Evolutionary conservation across 768 basidiomycete species (phyloP).

Genomic region (Tylopilus rubrobrunneus): DNA sequence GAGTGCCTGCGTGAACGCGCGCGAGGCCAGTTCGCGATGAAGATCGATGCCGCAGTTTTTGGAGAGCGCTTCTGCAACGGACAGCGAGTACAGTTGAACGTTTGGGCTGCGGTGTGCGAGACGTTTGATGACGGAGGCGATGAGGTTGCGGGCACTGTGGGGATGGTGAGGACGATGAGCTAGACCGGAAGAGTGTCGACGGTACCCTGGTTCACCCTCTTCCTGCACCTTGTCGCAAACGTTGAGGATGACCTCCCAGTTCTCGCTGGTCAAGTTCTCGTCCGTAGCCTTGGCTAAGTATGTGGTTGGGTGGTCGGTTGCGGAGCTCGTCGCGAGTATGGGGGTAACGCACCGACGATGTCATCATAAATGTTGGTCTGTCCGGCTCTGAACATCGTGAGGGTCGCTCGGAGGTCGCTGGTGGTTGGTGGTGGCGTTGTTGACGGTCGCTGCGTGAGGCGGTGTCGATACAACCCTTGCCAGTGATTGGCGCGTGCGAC

Average conservation of each 20-base stretch:
- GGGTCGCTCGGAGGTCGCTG: slow-evolving; percentile 7
- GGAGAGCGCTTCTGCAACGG: slow-evolving; percentile 81
- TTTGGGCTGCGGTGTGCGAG: slow-evolving; percentile 93
- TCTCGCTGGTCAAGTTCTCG: slow-evolving; percentile 90
- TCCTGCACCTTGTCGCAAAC: slow-evolving; percentile 96
- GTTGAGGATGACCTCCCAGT: slow-evolving; percentile 93
- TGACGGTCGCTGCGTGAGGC: slow-evolving; percentile 28
- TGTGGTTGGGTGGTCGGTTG: slow-evolving; percentile 1
- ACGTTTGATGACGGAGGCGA: slow-evolving; percentile 83
- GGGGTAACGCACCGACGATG: slow-evolving; percentile 68
- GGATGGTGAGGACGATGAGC: slow-evolving; percentile 15
- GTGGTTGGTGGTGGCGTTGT: slow-evolving; percentile 13
- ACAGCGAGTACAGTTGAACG: slow-evolving; percentile 91
- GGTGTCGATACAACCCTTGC: slow-evolving; percentile 19
- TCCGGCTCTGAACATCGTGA: slow-evolving; percentile 66
- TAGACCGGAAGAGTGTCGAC: background rate
- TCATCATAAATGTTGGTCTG: slow-evolving; percentile 83
- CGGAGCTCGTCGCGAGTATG: slow-evolving; percentile 1
- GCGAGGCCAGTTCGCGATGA: slow-evolving; percentile 82
- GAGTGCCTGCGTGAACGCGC: slow-evolving; percentile 86
- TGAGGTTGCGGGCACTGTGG: slow-evolving; percentile 77
- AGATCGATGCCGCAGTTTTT: slow-evolving; percentile 86
- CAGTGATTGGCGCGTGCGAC: slow-evolving; percentile 11
- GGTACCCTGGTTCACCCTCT: slow-evolving; percentile 83
- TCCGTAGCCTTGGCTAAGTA: slow-evolving; percentile 90